phyloP scores from a whole-genome alignment of 441 rosid species.

The Pelargonium cotyledonis region DNA sequence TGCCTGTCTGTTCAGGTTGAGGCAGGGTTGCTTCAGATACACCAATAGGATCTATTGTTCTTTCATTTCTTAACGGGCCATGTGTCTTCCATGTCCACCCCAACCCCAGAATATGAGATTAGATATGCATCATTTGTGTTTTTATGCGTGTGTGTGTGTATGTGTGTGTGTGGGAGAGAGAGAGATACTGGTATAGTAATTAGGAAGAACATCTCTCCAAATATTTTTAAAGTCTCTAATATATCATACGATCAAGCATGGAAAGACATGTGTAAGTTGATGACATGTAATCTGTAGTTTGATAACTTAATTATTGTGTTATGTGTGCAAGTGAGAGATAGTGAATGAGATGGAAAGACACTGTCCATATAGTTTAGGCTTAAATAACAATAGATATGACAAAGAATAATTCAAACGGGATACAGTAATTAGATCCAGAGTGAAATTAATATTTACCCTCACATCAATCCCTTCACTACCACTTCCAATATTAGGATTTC shows the following conservation, averaged over 20 bases:
- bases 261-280: background rate
- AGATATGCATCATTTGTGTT: background rate
- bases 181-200: background rate
- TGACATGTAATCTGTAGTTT: background rate
- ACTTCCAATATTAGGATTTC: slow-evolving; percentile 43
- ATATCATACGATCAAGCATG: slow-evolving; percentile 1
- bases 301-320: background rate
- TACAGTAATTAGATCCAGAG: slow-evolving; percentile 8
- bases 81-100: slow-evolving; percentile 31
- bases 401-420: background rate
- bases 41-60: slow-evolving; percentile 35
- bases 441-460: slow-evolving; percentile 35
- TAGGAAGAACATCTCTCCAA: background rate
- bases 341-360: background rate
- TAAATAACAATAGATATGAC: slow-evolving; percentile 5
- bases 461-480: slow-evolving; percentile 39
- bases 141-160: background rate
- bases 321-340: background rate
- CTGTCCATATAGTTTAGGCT: background rate
- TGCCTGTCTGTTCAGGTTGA: slow-evolving; percentile 40
- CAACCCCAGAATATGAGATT: slow-evolving; percentile 8
- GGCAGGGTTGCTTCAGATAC: slow-evolving; percentile 24
- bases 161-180: too few species aligned
- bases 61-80: slow-evolving; percentile 36
- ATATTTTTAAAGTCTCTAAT: background rate